These are phyloP conservation scores for Torulaspora franciscae DNA, from an alignment of 805 yeast species.

Conservation along the genomic window DNA sequence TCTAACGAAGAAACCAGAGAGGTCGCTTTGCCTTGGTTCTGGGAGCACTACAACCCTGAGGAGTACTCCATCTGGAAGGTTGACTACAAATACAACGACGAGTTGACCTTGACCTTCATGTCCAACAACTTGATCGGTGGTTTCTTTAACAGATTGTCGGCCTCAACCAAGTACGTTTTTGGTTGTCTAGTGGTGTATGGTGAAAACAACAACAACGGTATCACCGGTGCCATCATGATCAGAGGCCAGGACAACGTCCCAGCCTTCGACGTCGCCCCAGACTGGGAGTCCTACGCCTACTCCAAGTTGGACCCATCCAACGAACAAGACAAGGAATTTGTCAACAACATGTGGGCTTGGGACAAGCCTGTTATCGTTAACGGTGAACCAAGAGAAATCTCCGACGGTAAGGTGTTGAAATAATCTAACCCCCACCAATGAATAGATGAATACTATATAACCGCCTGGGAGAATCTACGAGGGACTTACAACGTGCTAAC, in stretches of 20 bases:
- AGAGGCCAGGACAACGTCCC: slow-evolving; percentile 88
- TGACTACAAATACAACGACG: slow-evolving; percentile 93
- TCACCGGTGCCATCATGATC: slow-evolving; percentile 85
- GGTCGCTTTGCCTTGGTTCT: slow-evolving; percentile 92
- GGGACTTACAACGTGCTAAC: too few relatives aligned
- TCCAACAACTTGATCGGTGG: slow-evolving; percentile 96
- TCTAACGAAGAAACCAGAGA: slow-evolving; percentile 94
- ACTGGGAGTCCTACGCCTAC: slow-evolving; percentile 92
- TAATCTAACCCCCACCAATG: slow-evolving; percentile 26
- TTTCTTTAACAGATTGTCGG: slow-evolving; percentile 88
- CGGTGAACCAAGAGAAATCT: slow-evolving; percentile 83
- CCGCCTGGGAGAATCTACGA: too few relatives aligned
- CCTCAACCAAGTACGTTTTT: slow-evolving; percentile 84
- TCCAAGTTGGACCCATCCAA: slow-evolving; percentile 76
- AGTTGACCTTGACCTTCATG: slow-evolving; percentile 93
- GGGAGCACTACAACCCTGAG: slow-evolving; percentile 82
- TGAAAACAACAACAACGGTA: slow-evolving; percentile 95
- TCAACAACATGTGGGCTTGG: slow-evolving; percentile 97
- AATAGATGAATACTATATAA: too few relatives aligned
- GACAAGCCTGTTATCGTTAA: slow-evolving; percentile 82
- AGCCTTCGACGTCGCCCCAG: slow-evolving; percentile 97
- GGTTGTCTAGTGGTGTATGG: slow-evolving; percentile 91
- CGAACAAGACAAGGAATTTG: slow-evolving; percentile 71
- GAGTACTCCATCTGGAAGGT: slow-evolving; percentile 95
- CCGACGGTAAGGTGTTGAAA: slow-evolving; percentile 97